Evolutionary conservation across 2,329 filamentous ascomycete species (phyloP).

Genomic region (Parasarocladium wereldwijsianum): DNA sequence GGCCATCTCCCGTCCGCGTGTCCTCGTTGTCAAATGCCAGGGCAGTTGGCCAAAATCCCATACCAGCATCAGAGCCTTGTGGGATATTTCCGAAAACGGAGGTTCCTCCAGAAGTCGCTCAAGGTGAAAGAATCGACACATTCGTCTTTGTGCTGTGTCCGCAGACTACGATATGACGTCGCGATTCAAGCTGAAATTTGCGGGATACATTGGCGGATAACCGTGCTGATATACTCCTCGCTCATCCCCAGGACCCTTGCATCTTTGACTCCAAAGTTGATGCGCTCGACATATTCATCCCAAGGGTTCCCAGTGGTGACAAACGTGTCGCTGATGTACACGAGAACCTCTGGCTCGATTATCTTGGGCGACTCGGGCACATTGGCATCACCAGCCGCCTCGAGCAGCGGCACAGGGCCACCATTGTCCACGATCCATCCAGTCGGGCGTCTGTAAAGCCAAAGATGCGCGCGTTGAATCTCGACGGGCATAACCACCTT

Average conservation of each 20-base stretch:
- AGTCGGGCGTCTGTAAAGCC: slow-evolving; percentile 20
- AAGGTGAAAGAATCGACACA: too few species aligned
- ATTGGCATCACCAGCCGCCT: slow-evolving; percentile 8
- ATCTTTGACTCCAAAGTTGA: slow-evolving; percentile 22
- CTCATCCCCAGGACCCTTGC: slow-evolving; percentile 20
- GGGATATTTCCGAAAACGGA: slow-evolving; percentile 17
- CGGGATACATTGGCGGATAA: slow-evolving; percentile 21
- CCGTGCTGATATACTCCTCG: slow-evolving; percentile 20
- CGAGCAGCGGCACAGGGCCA: slow-evolving; percentile 15
- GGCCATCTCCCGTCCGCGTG: slow-evolving; percentile 18
- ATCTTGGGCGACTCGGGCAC: slow-evolving; percentile 9
- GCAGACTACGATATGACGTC: too few species aligned
- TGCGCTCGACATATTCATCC: slow-evolving; percentile 24
- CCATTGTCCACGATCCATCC: slow-evolving; percentile 23
- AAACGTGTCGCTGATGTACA: slow-evolving; percentile 22
- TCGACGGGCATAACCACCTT: slow-evolving; percentile 19
- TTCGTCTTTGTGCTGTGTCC: too few species aligned
- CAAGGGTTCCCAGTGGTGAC: slow-evolving; percentile 19
- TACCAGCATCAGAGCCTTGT: slow-evolving; percentile 20
- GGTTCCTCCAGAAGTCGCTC: too few species aligned
- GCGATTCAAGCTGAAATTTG: too few species aligned
- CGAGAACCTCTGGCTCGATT: slow-evolving; percentile 19
- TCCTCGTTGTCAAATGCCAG: slow-evolving; percentile 16
- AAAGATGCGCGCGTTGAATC: slow-evolving; percentile 16
- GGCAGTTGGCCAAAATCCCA: slow-evolving; percentile 13